Conservation (phyloP, 2,329 filamentous ascomycete species). For the Blumeria hordei region DNA sequence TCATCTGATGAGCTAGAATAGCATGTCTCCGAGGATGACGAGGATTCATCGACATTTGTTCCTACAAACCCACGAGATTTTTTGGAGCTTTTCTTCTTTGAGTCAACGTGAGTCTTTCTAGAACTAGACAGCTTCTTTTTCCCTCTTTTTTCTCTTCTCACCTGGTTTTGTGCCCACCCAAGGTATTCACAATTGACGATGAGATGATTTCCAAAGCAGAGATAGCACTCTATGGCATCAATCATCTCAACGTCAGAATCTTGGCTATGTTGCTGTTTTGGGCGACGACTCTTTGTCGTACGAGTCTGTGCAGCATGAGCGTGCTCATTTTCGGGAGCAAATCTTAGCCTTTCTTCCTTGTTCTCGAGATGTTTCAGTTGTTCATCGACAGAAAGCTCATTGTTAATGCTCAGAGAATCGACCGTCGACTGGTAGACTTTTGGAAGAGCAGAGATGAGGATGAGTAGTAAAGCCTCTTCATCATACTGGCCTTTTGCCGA, state of each 20-base stretch:
- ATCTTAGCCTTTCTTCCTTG: not conserved
- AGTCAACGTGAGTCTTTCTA: not conserved
- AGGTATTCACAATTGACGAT: too few relatives aligned
- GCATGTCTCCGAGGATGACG: not conserved
- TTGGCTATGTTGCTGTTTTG: too few relatives aligned
- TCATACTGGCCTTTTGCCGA: not conserved
- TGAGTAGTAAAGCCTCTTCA: not conserved
- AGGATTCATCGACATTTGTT: not conserved
- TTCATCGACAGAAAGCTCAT: not conserved
- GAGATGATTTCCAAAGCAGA: too few relatives aligned
- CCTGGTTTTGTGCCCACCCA: too few relatives aligned
- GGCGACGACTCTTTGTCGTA: too few relatives aligned
- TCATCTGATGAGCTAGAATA: not conserved
- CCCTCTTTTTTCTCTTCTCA: too few relatives aligned
- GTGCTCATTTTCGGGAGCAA: not conserved
- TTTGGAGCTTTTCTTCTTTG: not conserved
- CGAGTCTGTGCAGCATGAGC: too few relatives aligned
- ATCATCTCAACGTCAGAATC: too few relatives aligned
- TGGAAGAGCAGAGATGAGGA: not conserved
- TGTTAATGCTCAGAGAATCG: not conserved
- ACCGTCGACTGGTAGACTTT: not conserved
- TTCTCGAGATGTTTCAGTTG: not conserved
- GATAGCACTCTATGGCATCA: too few relatives aligned
- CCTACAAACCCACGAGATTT: not conserved
- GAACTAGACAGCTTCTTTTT: too few relatives aligned